Percentiles rank a stretch among this genome's conserved stretches.
Evolutionary conservation across 805 yeast species (phyloP).

Genomic region (Scheffersomyces lignosus): DNA sequence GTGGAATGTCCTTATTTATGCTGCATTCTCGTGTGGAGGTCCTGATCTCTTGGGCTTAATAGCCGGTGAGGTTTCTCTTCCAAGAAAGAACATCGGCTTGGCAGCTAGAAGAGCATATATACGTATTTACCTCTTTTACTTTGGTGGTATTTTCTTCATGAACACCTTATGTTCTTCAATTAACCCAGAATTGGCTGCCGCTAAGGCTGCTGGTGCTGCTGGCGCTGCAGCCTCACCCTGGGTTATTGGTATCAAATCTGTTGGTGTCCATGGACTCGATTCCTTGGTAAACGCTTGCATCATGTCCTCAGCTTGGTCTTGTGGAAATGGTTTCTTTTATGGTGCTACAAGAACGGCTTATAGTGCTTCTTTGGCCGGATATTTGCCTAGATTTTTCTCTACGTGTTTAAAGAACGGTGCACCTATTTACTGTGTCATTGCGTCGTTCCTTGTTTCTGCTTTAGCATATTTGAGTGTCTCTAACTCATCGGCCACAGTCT

Average conservation of each 20-base stretch:
- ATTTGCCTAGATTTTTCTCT: constrained; percentile 69
- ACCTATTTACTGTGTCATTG: constrained; percentile 58
- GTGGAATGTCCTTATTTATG: constrained; percentile 61
- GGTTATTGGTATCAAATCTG: constrained; percentile 35
- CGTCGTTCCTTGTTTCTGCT: constrained; percentile 38
- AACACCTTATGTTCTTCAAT: constrained; percentile 33
- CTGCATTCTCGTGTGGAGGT: constrained; percentile 65
- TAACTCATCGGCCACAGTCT: constrained; percentile 58
- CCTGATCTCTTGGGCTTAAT: constrained; percentile 38
- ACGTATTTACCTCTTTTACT: constrained; percentile 34
- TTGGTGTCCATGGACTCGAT: constrained; percentile 36
- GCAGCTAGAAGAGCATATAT: constrained; percentile 37
- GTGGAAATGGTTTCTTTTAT: constrained; percentile 36
- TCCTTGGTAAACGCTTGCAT: constrained; percentile 34
- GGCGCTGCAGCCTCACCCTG: constrained; percentile 44
- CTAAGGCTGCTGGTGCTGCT: constrained; percentile 21
- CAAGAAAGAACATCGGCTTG: constrained; percentile 32
- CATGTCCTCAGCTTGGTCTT: constrained; percentile 37
- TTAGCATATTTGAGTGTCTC: constrained; percentile 43
- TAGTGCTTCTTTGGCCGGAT: constrained; percentile 82
- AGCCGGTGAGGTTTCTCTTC: constrained; percentile 46
- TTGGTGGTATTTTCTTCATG: constrained; percentile 41
- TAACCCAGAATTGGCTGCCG: constrained; percentile 29
- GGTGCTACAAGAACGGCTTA: constrained; percentile 37
- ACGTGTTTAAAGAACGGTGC: constrained; percentile 67